Evolutionary conservation across 306 rosid species (phyloP).

Genomic region (Gastrolobium bilobum): DNA sequence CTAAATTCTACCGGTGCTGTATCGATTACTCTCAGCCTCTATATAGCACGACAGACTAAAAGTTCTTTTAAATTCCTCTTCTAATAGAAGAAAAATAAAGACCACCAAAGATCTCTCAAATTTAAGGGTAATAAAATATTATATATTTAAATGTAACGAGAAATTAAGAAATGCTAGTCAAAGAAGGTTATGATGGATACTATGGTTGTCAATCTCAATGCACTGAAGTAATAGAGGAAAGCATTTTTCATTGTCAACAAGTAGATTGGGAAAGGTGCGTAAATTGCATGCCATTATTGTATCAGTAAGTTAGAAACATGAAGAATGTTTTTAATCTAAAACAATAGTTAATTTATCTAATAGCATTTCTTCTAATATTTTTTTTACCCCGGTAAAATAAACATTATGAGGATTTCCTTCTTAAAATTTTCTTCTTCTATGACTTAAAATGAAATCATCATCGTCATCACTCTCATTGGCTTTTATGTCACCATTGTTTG

Average conservation of each 20-base stretch:
- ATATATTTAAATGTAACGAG: not conserved
- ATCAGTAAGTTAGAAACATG: slow-evolving; percentile 49
- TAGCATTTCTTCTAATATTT: slow-evolving; percentile 23
- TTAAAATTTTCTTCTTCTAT: slow-evolving; percentile 80
- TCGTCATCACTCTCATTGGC: slow-evolving; percentile 68
- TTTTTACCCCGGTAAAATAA: slow-evolving; percentile 31
- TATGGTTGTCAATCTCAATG: not conserved
- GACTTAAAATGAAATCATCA: slow-evolving; percentile 70
- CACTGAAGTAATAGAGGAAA: not conserved
- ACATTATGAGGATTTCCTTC: slow-evolving; percentile 36
- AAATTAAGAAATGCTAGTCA: not conserved
- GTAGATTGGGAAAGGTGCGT: slow-evolving; percentile 16
- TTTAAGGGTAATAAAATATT: not conserved
- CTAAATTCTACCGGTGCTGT: slow-evolving; percentile 9
- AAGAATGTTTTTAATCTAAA: slow-evolving; percentile 58
- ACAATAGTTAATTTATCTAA: slow-evolving; percentile 42
- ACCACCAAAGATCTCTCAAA: not conserved
- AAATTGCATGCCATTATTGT: slow-evolving; percentile 51
- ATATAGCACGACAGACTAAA: not conserved
- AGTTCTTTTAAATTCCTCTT: slow-evolving; percentile 3
- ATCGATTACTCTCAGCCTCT: not conserved
- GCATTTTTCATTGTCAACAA: slow-evolving; percentile 18
- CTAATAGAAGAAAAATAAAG: not conserved
- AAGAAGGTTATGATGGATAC: not conserved
- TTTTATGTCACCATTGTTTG: slow-evolving; percentile 80